Base-by-base conservation (phyloP, 108 stramenopile species). In the Halocafeteria seosinensis region DNA sequence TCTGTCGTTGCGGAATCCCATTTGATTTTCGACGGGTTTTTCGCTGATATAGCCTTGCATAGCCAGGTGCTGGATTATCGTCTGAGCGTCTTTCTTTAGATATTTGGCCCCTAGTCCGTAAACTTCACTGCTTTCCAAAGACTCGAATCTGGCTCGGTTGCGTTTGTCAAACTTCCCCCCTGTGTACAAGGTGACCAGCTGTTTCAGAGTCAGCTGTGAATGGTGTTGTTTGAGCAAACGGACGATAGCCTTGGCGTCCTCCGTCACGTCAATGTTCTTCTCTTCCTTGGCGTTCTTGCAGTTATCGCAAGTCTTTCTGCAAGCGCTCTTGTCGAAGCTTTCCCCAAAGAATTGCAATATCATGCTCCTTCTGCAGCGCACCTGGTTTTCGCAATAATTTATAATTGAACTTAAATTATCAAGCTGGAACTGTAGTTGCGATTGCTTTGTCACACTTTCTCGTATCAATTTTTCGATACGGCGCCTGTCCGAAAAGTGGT, bases 401-500 rank as follows among this genome's bases (percentile, higher is more conserved):
- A 87, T 68, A 63, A 89, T 89, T 5, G 78, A 60, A 68, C 84
- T 82, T 30, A 92, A 67, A 62, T 88, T 85, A 67, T 89, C 86
- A 58, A 89, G 78, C 74, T 90, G 66, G 8, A 27, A 11, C 37
- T 67, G 29, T 11, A 27, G 59, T 2, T 24, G 83, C 69, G 35
- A 71, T 72, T 13, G 82, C 80, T 36, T 80, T 76, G 23, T 59
- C 61, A 55, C 75, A 66, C 35, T 67, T n/a, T 87, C 88, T 47
- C 76, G 73, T 59, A 92, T 90, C 85, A 92, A 85, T 24, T 50
- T 62, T 73, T 90, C 88, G 35, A 88, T 62, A 34, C 78, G 71
- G 53, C 80, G 74, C 69, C 87, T 88, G 73, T 92, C 91, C 64
- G 82, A 81, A 83, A 86, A 88, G 30, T 73, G 59, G 76, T 87